Base-by-base conservation (phyloP, 148 eudicot genomes). In the Cornus kousa region DNA sequence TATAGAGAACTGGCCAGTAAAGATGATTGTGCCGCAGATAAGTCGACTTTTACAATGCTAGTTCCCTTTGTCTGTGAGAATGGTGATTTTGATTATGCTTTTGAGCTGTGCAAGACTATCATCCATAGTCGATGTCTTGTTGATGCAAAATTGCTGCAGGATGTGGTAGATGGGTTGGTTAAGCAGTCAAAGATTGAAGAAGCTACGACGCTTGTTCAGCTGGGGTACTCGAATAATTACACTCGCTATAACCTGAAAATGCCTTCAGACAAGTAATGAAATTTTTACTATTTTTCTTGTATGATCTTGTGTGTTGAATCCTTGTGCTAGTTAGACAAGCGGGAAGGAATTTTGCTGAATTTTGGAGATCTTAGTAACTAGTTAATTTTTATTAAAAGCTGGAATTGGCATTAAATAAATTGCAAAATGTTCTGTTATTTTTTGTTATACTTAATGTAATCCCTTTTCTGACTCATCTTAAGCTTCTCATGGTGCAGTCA, bases 161-260 rank as follows among this genome's bases (percentile, higher is more conserved):
- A 75, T 71, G 94, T 86, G 74, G 83, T 89, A n/a, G 87, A 89
- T 81, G 86, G 77, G 50, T 80, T 91, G 84, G 89, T 75, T 14
- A 82, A 79, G 75, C 82, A 80, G 65, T 80, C 87, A 2, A 88
- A 77, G 83, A 74, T 70, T 9, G 83, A 85, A 19, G 82, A 89
- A 81, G 94, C 92, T 28, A 32, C 83, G 81, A 55, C 57, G 72
- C 89, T 90, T 81, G 86, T 84, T 4, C 72, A 81, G 76, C 74
- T 86, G 70, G 89, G 83, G 8, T 66, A 65, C 66, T 40, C 80
- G 2, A 84, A 78, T 48, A 80, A 73, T 20, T 83, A 74, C 68
- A 11, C 74, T 59, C 82, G 81, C 3, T 86, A 83, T 62, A 72
- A 82, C 62, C 80, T 90, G 39, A 77, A 69, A 31, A 3, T 87